Evolutionary conservation across 148 eudicot species (phyloP), one percentile per base, ranked within the genome.

Genomic region (Spergularia bocconei): DNA sequence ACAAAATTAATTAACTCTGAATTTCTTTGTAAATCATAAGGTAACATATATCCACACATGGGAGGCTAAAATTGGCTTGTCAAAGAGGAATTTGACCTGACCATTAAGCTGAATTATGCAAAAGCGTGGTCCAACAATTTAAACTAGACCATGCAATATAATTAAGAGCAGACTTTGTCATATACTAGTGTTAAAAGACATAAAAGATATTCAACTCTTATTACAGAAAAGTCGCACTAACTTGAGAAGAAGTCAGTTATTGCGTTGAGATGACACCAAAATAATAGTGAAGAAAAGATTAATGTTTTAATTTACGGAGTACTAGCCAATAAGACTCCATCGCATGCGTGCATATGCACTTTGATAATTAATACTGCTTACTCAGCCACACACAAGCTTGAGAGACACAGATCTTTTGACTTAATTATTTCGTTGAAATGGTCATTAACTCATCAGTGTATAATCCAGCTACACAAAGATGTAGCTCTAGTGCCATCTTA

Each of bases 21-120:
- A 59, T 11, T 23, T 59, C 3, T 39, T 38, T 1, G 6, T 38
- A 47, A 15, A 41, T 10, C 47, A 11, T 12, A 15, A 69, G 20
- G 38, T 69, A 23, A 29, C 70, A 69, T 3, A 6, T 44, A 79
- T 21, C 5, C 61, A 38, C 78, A 79, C 78, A 75, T 79, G 82
- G 70, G 57, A 69, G 77, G 74, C 75, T 54, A 74, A 19, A 69
- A 6, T 61, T 20, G 61, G 25, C 36, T 68, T 67, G 75, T 74
- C 70, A 74, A 79, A 79, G 58, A 74, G 36, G 60, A 68, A 69
- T 25, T 65, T 75, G 71, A 66, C 14, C 14, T 39, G 36, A 29
- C 4, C 36, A 29, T 29, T 29, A 29, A 29, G 36, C 36, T 29
- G 36, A 29, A 67, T 13, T 56, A n/a, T 64, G 25, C 60, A 69